Base-by-base conservation (phyloP, 192 early-diverging fungal genomes). In the Podochytrium sp. region DNA sequence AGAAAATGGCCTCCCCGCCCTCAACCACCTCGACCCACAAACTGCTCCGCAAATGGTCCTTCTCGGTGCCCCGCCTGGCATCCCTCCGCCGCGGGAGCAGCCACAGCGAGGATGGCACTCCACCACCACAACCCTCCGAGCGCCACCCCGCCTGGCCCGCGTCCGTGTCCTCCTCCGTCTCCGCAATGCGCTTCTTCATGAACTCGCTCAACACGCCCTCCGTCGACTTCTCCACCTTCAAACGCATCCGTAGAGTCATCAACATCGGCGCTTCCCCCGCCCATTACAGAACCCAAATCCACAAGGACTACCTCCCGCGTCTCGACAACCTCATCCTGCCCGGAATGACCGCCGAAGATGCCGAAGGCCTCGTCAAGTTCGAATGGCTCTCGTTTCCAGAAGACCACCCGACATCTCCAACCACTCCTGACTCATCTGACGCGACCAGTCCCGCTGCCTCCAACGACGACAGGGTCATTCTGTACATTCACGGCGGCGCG, bases 401-500 rank as follows among this genome's bases (percentile, higher is more conserved):
- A 16, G 38, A 43, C 2, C n/a, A n/a, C n/a, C n/a, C n/a, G 18
- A 20, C 23, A 56, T 40, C 32, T 65, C 64, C 16, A 40, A 20
- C 18, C 29, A 60, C 64, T 29, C 32, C 64, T 14, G 32, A 65
- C 39, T 43, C 25, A 6, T 23, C 47, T 23, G 47, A 16, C 23
- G 58, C n/a, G n/a, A n/a, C n/a, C n/a, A n/a, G 58, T 23, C 10
- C 55, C 23, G 64, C 10, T n/a, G 55, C 51, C 40, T 10, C 3
- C 6, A 25, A 43, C 0, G n/a, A 6, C 20, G 68, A 78, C 10
- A 50, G 73, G n/a, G 63, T 78, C 55, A 68, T 78, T 35, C 73
- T 78, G 50, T 78, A 66, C 32, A 16, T 76, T n/a, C 77, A 76
- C 43, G 73, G 73, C 29, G 77, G 73, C 23, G 73, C 77, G 4